Conservation (phyloP, 805 yeast species). For the Sugiyamaella marilandica region DNA sequence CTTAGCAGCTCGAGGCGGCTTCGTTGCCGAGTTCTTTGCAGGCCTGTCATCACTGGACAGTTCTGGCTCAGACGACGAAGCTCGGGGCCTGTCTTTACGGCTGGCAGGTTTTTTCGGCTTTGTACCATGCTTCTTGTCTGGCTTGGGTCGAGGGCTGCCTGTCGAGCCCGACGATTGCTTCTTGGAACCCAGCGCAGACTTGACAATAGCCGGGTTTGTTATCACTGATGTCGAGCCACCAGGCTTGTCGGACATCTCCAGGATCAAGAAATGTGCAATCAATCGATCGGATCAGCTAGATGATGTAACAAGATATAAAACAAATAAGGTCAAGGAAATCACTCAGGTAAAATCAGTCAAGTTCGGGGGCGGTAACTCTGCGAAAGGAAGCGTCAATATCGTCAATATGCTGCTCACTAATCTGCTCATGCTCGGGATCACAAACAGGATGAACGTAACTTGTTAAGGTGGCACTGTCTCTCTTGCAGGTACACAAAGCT, state of each 20-base stretch:
- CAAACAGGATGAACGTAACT: background rate
- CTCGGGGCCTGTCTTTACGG: background rate
- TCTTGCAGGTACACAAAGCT: background rate
- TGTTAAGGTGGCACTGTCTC: background rate
- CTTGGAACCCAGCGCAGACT: constrained; percentile 21
- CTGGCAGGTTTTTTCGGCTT: background rate
- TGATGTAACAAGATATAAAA: background rate
- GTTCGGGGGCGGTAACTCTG: background rate
- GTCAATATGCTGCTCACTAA: background rate
- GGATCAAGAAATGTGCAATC: background rate
- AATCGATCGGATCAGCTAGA: background rate
- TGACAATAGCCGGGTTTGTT: constrained; percentile 24
- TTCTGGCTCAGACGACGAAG: background rate
- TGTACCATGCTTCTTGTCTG: background rate
- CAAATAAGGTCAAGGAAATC: background rate
- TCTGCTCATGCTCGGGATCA: background rate
- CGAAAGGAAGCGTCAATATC: background rate
- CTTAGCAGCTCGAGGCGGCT: background rate
- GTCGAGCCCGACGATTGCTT: constrained; percentile 7
- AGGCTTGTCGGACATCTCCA: constrained; percentile 4
- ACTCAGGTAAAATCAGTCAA: background rate
- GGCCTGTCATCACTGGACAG: background rate
- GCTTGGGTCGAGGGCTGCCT: background rate
- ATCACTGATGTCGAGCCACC: constrained; percentile 14
- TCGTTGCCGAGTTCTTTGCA: background rate